Base-by-base conservation (phyloP, 2,329 filamentous ascomycete genomes). In the Ophiostoma ips region DNA sequence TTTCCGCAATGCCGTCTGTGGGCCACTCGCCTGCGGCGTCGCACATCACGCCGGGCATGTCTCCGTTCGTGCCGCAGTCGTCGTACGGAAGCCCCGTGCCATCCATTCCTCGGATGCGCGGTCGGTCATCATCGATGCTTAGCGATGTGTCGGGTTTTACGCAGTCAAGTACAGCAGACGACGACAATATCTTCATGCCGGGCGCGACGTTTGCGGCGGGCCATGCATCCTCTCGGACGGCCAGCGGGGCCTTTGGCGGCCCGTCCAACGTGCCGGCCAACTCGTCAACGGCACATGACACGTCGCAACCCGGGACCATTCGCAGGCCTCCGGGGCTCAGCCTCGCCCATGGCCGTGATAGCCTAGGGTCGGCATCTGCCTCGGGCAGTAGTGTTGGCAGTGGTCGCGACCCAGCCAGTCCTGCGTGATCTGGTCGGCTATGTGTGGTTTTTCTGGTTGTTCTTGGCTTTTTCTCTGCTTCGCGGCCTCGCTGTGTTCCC, bases 91-190 rank as follows among this genome's bases (percentile, higher is more conserved):
- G 38, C 30, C 34, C 43, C 8, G n/a, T 43, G 28, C 21, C 48
- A 11, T 34, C 33, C 28, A 19, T 45, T 34, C 44, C 34, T 21
- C 46, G 70, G 60, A 66, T 68, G 30, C 66, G 78, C 41, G 77
- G 76, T 19, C 73, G 79, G 46, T 81, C 77, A 30, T 81, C 76
- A 10, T 81, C 76, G 51, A 83, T 83, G 79, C 71, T 83, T 2
- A 81, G 77, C 58, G 74, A 81, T 57, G 67, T 82, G 3, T 81
- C 77, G n/a, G 77, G 78, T 18, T 80, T 82, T 57, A 83, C 79
- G 8, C 76, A 81, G 63, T 77, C 72, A 15, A 79, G 73, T 56
- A 69, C 68, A 45, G 75, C 73, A 41, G 75, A 74, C 19, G 68
- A 70, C 18, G 68, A 67, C 38, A 57, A 55, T 34, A 47, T 53